These are phyloP conservation scores for Dittrichia graveolens DNA, from an alignment of 129 eudicot genomes.

Conservation along the genomic window DNA sequence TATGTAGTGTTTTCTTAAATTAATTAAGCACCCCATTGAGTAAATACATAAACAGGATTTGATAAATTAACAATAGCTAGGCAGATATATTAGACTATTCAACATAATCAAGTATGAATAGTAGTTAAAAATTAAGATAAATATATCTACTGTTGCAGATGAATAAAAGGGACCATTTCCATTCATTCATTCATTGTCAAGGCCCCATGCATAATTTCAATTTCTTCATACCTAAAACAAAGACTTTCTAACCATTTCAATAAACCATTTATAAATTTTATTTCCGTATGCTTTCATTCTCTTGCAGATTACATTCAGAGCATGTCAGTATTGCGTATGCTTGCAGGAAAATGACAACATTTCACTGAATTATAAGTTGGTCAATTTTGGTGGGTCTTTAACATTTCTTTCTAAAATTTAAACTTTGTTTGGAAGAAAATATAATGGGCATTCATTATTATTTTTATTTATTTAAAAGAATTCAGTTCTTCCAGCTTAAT, in stretches of 20 bases:
- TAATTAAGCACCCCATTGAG: background rate
- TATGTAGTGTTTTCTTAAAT: too few species aligned
- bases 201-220: conserved; percentile 43
- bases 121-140: conserved; percentile 19
- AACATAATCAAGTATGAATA: conserved; percentile 31
- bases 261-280: conserved; percentile 26
- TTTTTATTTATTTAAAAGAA: too few species aligned
- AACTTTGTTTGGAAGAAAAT: background rate
- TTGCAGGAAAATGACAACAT: conserved; percentile 32
- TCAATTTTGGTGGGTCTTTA: conserved; percentile 39
- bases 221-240: conserved; percentile 41
- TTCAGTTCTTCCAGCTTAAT: too few species aligned
- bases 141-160: conserved; percentile 23
- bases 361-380: conserved; percentile 23
- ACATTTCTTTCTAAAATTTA: conserved; percentile 21
- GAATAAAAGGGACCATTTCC: conserved; percentile 35
- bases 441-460: conserved; percentile 4
- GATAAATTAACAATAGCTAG: background rate
- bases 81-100: conserved; percentile 27
- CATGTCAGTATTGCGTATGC: conserved; percentile 40
- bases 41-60: background rate
- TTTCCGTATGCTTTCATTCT: conserved; percentile 32
- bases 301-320: conserved; percentile 39
- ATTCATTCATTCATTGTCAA: conserved; percentile 17
- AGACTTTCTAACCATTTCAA: conserved; percentile 39